phyloP scores from a whole-genome alignment of 208 protist genomes.

The Crithidia sp. region DNA sequence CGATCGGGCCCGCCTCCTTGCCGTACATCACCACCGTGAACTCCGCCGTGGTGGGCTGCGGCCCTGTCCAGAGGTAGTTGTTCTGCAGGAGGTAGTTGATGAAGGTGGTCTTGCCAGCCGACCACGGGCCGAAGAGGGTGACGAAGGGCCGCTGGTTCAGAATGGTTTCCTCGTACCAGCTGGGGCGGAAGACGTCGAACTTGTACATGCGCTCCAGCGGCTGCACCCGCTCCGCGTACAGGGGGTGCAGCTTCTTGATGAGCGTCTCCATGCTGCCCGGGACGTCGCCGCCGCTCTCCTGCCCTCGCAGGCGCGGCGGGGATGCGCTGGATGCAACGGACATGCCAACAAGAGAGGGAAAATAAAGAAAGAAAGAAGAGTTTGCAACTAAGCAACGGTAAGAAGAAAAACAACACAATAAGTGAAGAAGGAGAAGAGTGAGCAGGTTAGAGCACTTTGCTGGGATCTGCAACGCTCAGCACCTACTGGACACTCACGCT shows the following conservation, averaged over 20 bases:
- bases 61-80: slow-evolving; percentile 76
- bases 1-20: slow-evolving; percentile 63
- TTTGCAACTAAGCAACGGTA: background rate
- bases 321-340: background rate
- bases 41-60: slow-evolving; percentile 79
- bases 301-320: slow-evolving; percentile 13
- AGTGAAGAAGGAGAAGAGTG: background rate
- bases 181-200: slow-evolving; percentile 60
- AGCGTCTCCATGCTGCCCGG: slow-evolving; percentile 45
- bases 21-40: slow-evolving; percentile 83
- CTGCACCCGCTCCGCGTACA: slow-evolving; percentile 65
- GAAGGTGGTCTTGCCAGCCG: slow-evolving; percentile 79
- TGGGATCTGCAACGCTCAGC: no score
- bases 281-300: slow-evolving; percentile 37
- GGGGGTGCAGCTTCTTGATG: slow-evolving; percentile 46
- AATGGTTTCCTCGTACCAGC: slow-evolving; percentile 74
- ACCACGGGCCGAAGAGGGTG: slow-evolving; percentile 82
- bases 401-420: background rate
- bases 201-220: slow-evolving; percentile 77
- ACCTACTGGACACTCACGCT: no score
- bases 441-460: no score
- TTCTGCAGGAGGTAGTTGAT: slow-evolving; percentile 84
- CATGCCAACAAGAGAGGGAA: background rate
- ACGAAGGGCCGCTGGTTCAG: slow-evolving; percentile 67
- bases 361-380: background rate